Percentiles rank a stretch among this genome's conserved stretches.
phyloP scores from a whole-genome alignment of 129 eudicot species.

The Pittosporum tobira region DNA sequence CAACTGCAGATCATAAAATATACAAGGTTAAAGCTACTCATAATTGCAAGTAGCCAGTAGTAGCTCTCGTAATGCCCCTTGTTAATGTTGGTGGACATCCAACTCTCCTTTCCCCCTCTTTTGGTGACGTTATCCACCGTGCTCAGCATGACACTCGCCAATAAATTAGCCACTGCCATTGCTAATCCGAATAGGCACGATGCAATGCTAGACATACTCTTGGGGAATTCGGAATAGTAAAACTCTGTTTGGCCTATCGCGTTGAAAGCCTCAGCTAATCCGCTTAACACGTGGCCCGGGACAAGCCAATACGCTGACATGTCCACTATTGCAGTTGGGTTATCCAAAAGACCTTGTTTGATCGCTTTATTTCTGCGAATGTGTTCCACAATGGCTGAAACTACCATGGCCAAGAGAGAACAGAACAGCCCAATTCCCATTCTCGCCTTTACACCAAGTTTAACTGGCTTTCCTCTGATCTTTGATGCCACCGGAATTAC shows the following conservation, averaged over 20 bases:
- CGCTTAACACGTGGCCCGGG: slow-evolving; percentile 41
- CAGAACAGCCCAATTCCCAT: slow-evolving; percentile 68
- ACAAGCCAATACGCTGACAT: slow-evolving; percentile 93
- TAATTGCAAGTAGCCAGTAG: slow-evolving; percentile 55
- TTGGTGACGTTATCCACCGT: slow-evolving; percentile 36
- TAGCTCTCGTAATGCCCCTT: slow-evolving; percentile 63
- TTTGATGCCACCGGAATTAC: slow-evolving; percentile 57
- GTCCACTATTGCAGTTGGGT: slow-evolving; percentile 29
- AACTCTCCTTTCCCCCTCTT: slow-evolving; percentile 49
- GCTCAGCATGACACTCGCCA: slow-evolving; percentile 56
- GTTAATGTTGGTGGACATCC: slow-evolving; percentile 65
- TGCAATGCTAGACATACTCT: slow-evolving; percentile 87
- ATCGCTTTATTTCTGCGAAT: slow-evolving; percentile 40
- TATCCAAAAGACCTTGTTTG: slow-evolving; percentile 33
- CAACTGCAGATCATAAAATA: slow-evolving; percentile 52
- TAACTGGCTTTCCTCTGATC: slow-evolving; percentile 40
- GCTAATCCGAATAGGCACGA: slow-evolving; percentile 46
- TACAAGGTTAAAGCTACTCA: slow-evolving; percentile 43
- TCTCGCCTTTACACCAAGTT: slow-evolving; percentile 40
- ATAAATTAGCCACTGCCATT: slow-evolving; percentile 41
- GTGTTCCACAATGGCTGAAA: slow-evolving; percentile 52
- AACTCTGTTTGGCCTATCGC: slow-evolving; percentile 68
- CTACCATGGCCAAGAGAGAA: slow-evolving; percentile 37
- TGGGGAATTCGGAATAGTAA: slow-evolving; percentile 69
- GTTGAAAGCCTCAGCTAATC: slow-evolving; percentile 68